Conservation (phyloP, 2,329 filamentous ascomycete genomes). For the Emergomyces orientalis region DNA sequence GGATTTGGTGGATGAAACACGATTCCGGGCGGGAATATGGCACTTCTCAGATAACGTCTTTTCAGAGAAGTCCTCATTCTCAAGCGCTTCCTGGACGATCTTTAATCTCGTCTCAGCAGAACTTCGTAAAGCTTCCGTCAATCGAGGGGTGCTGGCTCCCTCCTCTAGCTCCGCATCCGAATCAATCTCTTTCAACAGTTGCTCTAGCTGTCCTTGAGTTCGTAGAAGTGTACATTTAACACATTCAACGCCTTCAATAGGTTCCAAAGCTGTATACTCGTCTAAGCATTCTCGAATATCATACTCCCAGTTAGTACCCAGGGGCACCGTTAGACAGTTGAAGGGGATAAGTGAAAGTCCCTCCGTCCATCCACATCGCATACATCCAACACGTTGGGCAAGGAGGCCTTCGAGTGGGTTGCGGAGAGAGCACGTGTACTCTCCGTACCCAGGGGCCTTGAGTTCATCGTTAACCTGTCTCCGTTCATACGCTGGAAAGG, state of each 20-base stretch:
- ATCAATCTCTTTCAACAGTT: constrained; percentile 37
- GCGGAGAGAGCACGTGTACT: constrained; percentile 30
- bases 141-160: constrained; percentile 19
- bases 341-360: constrained; percentile 86
- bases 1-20: constrained; percentile 72
- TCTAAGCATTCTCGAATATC: constrained; percentile 71
- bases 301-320: constrained; percentile 58
- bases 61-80: constrained; percentile 71
- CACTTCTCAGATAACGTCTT: constrained; percentile 54
- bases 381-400: constrained; percentile 82
- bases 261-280: constrained; percentile 73
- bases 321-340: constrained; percentile 80
- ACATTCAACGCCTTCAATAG: constrained; percentile 84
- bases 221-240: constrained; percentile 74
- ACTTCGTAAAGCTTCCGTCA: constrained; percentile 31
- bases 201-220: constrained; percentile 45
- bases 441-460: constrained; percentile 7
- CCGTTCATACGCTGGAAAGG: constrained; percentile 7
- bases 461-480: constrained; percentile 12
- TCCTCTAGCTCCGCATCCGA: constrained; percentile 27
- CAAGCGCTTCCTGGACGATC: constrained; percentile 60
- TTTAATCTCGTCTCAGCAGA: constrained; percentile 48
- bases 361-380: constrained; percentile 74
- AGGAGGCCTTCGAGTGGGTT: constrained; percentile 83
- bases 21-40: constrained; percentile 57